Evolutionary conservation across 495 filamentous ascomycete species (phyloP).

Genomic region (Daldinia bambusicola): DNA sequence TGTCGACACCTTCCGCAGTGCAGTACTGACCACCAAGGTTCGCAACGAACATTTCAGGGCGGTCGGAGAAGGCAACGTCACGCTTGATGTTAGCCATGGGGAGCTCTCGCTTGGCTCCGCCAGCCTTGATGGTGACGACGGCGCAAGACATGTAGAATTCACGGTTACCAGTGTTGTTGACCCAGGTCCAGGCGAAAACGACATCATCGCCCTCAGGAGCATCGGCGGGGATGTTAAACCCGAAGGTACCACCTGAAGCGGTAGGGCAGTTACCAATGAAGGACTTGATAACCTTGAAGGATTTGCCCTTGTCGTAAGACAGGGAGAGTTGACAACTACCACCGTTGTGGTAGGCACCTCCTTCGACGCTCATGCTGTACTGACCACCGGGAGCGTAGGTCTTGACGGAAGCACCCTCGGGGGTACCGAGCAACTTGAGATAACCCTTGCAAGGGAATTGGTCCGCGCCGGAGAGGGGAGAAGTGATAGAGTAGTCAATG

Average conservation of each 20-base stretch:
- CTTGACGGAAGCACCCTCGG: conserved; percentile 57
- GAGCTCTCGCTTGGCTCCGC: conserved; percentile 48
- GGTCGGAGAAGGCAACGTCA: conserved; percentile 57
- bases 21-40: conserved; percentile 65
- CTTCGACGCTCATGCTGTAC: conserved; percentile 68
- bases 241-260: conserved; percentile 55
- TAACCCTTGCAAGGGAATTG: conserved; percentile 78
- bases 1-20: conserved; percentile 64
- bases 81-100: conserved; percentile 38
- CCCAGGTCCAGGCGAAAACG: conserved; percentile 73
- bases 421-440: conserved; percentile 60
- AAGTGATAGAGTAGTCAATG: conserved; percentile 67
- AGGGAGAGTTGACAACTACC: conserved; percentile 73
- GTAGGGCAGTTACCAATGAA: conserved; percentile 71
- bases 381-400: conserved; percentile 65
- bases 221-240: conserved; percentile 72
- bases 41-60: conserved; percentile 69
- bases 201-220: conserved; percentile 65
- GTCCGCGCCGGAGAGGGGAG: conserved; percentile 60
- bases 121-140: conserved; percentile 62
- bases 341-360: conserved; percentile 68
- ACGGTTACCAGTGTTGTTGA: conserved; percentile 73
- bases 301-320: conserved; percentile 69
- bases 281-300: conserved; percentile 73
- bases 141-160: conserved; percentile 79